Evolutionary conservation across 1,139 yeast genomes (phyloP).

Genomic region (Nakaseomyces uthaithaninus): DNA sequence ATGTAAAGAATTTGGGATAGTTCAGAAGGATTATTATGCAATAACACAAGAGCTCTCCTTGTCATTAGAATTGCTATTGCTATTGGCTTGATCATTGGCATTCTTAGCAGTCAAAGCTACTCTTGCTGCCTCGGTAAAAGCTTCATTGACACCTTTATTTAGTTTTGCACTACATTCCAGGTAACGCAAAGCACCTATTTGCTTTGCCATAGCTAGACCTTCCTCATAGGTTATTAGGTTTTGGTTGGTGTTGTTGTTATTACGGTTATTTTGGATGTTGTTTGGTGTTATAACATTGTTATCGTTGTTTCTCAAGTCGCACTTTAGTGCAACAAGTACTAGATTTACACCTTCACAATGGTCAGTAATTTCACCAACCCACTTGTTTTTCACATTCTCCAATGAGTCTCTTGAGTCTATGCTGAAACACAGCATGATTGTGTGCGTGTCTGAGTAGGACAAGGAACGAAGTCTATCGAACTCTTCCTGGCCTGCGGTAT

Average conservation of each 20-base stretch:
- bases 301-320: slow-evolving; percentile 66
- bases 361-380: slow-evolving; percentile 96
- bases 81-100: not conserved
- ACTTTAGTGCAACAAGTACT: slow-evolving; percentile 87
- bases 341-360: slow-evolving; percentile 95
- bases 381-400: slow-evolving; percentile 87
- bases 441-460: slow-evolving; percentile 90
- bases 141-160: slow-evolving; percentile 93
- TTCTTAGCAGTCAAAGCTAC: slow-evolving; percentile 65
- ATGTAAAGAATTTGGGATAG: too few species aligned
- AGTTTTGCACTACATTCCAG: slow-evolving; percentile 91
- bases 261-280: slow-evolving; percentile 19
- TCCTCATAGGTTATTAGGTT: slow-evolving; percentile 68
- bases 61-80: not conserved
- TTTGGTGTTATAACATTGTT: slow-evolving; percentile 29
- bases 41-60: slow-evolving; percentile 6
- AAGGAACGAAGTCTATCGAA: slow-evolving; percentile 85
- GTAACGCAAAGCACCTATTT: slow-evolving; percentile 76
- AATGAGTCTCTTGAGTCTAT: slow-evolving; percentile 91
- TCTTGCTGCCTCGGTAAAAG: slow-evolving; percentile 94
- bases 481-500: slow-evolving; percentile 98
- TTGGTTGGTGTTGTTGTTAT: slow-evolving; percentile 34
- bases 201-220: slow-evolving; percentile 78
- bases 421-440: slow-evolving; percentile 92
- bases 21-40: not conserved